A percentile compares a stretch with the other conserved stretches of the same genome.
Evolutionary conservation across 768 basidiomycete genomes (phyloP).

Genomic region (Galerina marginata): DNA sequence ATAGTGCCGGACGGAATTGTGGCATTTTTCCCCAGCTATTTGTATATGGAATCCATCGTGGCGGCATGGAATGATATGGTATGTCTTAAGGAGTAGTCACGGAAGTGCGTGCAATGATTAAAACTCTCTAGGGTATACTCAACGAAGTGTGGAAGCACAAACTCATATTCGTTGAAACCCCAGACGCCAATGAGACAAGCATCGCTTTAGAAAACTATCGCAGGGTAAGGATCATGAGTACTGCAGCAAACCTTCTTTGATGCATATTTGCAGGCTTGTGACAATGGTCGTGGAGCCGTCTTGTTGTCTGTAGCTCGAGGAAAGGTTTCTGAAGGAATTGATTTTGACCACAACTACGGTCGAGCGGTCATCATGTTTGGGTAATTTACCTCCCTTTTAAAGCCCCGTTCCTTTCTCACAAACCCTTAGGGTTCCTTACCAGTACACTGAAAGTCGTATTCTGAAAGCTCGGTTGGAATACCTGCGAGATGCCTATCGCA

Average conservation of each 20-base stretch:
- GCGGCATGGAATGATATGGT: slow-evolving; percentile 99
- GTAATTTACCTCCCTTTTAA: slow-evolving; percentile 43
- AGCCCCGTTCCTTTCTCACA: neutral
- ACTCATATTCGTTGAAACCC: slow-evolving; percentile 98
- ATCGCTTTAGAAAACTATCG: slow-evolving; percentile 98
- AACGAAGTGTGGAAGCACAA: slow-evolving; percentile 99
- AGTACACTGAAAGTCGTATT: slow-evolving; percentile 98
- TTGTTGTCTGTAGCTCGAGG: slow-evolving; percentile 96
- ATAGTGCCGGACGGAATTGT: slow-evolving; percentile 98
- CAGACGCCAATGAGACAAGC: slow-evolving; percentile 98
- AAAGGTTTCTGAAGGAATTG: slow-evolving; percentile 99
- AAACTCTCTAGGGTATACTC: slow-evolving; percentile 78
- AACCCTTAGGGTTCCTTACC: slow-evolving; percentile 80
- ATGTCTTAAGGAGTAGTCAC: slow-evolving; percentile 27
- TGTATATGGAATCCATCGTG: slow-evolving; percentile 99
- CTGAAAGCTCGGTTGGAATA: slow-evolving; percentile 97
- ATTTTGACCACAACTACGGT: slow-evolving; percentile 99
- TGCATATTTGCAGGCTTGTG: slow-evolving; percentile 74
- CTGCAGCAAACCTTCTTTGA: slow-evolving; percentile 1
- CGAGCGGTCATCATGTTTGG: slow-evolving; percentile 99
- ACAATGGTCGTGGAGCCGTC: slow-evolving; percentile 97
- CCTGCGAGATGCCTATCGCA: slow-evolving; percentile 96
- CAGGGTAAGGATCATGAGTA: slow-evolving; percentile 55
- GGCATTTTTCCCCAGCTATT: slow-evolving; percentile 98
- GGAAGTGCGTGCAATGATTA: neutral